Evolutionary conservation across 2,329 filamentous ascomycete genomes (phyloP), one percentile per base, ranked within the genome.

Genomic region (Chrysosporium queenslandicum): DNA sequence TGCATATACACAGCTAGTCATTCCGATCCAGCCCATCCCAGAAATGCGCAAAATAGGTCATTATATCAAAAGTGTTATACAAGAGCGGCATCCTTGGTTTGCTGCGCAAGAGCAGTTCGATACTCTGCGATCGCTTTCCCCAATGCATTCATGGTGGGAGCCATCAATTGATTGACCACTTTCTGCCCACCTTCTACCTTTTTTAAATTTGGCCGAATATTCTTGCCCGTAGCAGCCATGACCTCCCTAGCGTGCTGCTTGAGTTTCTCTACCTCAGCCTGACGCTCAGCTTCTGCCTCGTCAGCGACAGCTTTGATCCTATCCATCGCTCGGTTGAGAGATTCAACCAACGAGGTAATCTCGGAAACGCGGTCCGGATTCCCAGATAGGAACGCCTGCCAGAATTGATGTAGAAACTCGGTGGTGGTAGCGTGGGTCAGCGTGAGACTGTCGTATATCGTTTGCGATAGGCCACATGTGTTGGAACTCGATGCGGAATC

Each of bases 361-460:
- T 98, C 91, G 39, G 77, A 77, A 0, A 87, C 87, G 30, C 87
- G 83, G 55, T 87, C 83, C 0, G 86, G 72, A 63, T 96, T 87
- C 12, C 90, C 91, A 0, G 90, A 96, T 23, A 94, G 77, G 63
- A 94, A 98, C 0, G 90, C 82, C 30, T 81, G 79, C 91, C 91
- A 98, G 72, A 98, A 98, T 67, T 97, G 94, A 61, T 91, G 87
- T n/a, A 98, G 74, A 63, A 97, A 98, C 64, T 98, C 92, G 34
- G 87, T 85, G 0, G 88, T 94, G 0, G 92, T 98, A 50, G 90
- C 90, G 66, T 97, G 89, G 0, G 91, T 95, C 52, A 86, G 75
- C 11, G 74, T 76, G n/a, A 86, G 64, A 16, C 77, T 77, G 58
- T 85, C 81, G 58, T 81, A 82, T 1, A 81, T 71, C 2, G 67